Evolutionary conservation across 73 alveolate genomes (phyloP).

Genomic region (Diophrys appendiculata): DNA sequence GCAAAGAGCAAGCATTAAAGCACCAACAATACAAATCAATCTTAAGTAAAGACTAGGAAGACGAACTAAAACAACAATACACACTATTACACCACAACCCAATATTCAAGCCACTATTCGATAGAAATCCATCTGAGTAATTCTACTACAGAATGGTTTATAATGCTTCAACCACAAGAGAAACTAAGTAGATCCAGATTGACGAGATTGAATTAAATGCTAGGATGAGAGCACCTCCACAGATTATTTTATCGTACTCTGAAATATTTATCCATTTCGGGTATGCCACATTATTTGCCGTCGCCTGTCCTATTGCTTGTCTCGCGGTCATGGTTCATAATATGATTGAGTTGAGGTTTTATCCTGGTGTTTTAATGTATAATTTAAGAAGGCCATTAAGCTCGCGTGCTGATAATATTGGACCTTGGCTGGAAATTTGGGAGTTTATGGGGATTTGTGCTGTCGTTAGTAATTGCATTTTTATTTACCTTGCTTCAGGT

Average conservation of each 20-base stretch:
- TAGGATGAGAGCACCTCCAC: conserved; percentile 16
- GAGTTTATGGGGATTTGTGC: conserved; percentile 46
- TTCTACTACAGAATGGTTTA: conserved; percentile 31
- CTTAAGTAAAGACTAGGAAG: neutral
- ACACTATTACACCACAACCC: neutral
- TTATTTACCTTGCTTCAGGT: neutral
- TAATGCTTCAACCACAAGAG: conserved; percentile 9
- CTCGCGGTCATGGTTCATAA: conserved; percentile 32
- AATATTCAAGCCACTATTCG: no score
- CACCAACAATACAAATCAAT: no score
- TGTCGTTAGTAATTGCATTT: conserved; percentile 5
- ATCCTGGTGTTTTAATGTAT: neutral
- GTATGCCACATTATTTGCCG: conserved; percentile 20
- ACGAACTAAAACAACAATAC: neutral
- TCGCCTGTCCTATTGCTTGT: conserved; percentile 55
- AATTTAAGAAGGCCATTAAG: conserved; percentile 23
- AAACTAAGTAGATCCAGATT: neutral
- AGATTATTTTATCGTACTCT: conserved; percentile 21
- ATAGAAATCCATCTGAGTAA: no score
- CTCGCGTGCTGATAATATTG: conserved; percentile 17
- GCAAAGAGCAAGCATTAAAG: no score
- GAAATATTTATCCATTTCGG: conserved; percentile 52
- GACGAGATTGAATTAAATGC: conserved; percentile 43
- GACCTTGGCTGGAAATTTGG: conserved; percentile 46
- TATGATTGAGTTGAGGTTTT: conserved; percentile 24